Evolutionary conservation across 2,329 filamentous ascomycete genomes (phyloP).

Genomic region (Hymenoscyphus fraxineus): DNA sequence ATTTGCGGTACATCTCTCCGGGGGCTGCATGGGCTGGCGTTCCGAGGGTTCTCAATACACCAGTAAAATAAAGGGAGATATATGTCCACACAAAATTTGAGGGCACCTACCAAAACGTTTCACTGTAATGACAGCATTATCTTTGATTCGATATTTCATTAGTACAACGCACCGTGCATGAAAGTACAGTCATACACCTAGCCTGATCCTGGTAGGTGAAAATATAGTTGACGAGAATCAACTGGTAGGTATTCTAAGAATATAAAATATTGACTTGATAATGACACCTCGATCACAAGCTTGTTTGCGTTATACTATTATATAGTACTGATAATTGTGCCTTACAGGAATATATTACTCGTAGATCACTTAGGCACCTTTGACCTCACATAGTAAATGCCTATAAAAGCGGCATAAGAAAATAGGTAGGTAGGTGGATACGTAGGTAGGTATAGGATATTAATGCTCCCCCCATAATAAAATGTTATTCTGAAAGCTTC

Average conservation of each 20-base stretch:
- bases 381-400: neutral
- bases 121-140: neutral
- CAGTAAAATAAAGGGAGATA: conserved; percentile 3
- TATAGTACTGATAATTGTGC: no score
- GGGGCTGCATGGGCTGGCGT: conserved; percentile 29
- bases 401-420: neutral
- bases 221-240: no score
- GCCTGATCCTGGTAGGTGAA: no score
- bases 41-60: conserved; percentile 18
- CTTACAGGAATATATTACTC: neutral
- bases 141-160: neutral
- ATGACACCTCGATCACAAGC: no score
- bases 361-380: neutral
- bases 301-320: no score
- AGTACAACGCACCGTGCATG: neutral
- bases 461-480: no score
- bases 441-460: no score
- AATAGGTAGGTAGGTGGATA: no score
- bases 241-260: no score
- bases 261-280: no score
- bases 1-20: conserved; percentile 10
- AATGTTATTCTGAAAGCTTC: no score
- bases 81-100: neutral
- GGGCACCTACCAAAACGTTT: neutral
- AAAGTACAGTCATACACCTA: no score